Evolutionary conservation across 345 rosid species (phyloP), one percentile per base, ranked within the genome.

Genomic region (Eucalyptus coolabah): DNA sequence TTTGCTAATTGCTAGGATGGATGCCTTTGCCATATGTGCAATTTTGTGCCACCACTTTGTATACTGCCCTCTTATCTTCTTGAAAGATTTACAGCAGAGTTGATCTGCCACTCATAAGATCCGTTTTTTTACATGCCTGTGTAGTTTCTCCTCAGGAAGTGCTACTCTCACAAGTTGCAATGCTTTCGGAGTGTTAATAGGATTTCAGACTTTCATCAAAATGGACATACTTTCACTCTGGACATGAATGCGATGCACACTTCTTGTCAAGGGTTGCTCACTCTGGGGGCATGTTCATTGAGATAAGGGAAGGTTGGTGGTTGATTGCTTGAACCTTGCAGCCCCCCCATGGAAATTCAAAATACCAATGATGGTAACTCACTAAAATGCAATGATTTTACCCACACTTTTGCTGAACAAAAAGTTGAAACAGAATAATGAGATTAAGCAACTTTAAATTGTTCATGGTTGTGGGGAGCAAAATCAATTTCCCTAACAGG

Each of bases 401-500:
- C 93, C 93, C 89, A 91, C 97, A 94, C 60, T 60, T 83, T 92
- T 93, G 95, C 94, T 96, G 95, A 95, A 90, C 91, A 93, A 94
- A 94, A 94, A 94, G 95, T 91, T 17, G 51, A 50, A 93, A 93
- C 96, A 94, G 91, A 91, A 97, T 95, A 90, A 96, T 96, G 95
- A 93, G 92, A 89, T 90, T 93, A 95, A 89, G 89, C 93, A 91
- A 91, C 96, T 95, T 93, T 93, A 89, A n/a, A 87, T 91, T 90
- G 88, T 93, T 93, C 83, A 89, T 92, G 90, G 87, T 95, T 95
- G 98, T 94, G 97, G 98, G 98, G 96, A 94, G 90, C 98, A 96
- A 95, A 95, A 97, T 97, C 98, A 94, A 95, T 95, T 93, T 50
- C 94, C 95, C 95, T 92, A 96, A 94, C 96, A 95, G 96, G 93